Evolutionary conservation across 768 basidiomycete genomes (phyloP), one percentile per base, ranked within the genome.

Genomic region (Chalciporus piperatus): DNA sequence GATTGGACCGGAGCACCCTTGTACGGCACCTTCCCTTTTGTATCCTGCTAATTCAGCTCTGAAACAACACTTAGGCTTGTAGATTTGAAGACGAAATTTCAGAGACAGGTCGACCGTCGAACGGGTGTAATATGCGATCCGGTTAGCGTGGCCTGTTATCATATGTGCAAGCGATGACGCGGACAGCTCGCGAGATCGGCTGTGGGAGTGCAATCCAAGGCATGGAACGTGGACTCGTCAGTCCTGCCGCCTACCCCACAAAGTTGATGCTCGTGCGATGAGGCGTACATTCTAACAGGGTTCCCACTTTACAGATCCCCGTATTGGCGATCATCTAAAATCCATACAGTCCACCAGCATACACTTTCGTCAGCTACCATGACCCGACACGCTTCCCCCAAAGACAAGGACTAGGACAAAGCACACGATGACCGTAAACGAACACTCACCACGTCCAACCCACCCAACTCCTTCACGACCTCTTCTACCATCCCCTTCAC

Each of bases 381-480:
- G 11, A 7, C 13, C 30, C n/a, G n/a, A 12, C 30, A 37, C 14
- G 4, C n/a, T n/a, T n/a, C n/a, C n/a, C n/a, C n/a, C n/a, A n/a
- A n/a, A n/a, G n/a, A n/a, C 5, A 16, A 37, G 2, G 35, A n/a
- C 8, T 3, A 16, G 35, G n/a, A n/a, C 6, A 4, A 14, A 11
- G 6, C 22, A 22, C 22, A 30, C 9, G 28, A 12, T 12, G n/a
- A n/a, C n/a, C n/a, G n/a, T n/a, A 30, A 30, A 32, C n/a, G 5
- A 25, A 8, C 32, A 58, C 78, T 56, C 43, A 77, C 79, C 20
- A 77, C 75, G 54, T 80, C 75, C 22, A 81, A 55, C 4, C 71
- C 59, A 1, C 78, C 78, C 5, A 79, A 59, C 25, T 57, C 58
- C 4, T 58, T 43, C 14, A 62, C 64, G 14, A 62, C 61, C 3